Evolutionary conservation across 2,329 filamentous ascomycete species (phyloP).

Genomic region (Trichoderma lentiforme): DNA sequence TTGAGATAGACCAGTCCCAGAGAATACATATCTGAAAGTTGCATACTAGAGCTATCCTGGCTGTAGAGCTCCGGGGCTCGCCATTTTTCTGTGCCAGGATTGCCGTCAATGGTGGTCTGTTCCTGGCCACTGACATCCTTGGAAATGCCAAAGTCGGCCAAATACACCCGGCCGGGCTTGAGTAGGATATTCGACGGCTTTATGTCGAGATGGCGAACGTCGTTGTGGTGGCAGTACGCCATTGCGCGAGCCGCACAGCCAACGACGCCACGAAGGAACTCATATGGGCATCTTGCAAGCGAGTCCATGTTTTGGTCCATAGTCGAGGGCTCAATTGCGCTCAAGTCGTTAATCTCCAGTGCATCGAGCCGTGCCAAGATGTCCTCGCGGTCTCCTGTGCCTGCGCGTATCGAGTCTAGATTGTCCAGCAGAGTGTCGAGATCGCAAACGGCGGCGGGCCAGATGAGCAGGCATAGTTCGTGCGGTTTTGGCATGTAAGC

Average conservation of each 20-base stretch:
- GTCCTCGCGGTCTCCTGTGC: constrained; percentile 39
- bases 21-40: constrained; percentile 47
- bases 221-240: constrained; percentile 40
- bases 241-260: constrained; percentile 45
- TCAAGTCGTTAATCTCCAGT: constrained; percentile 38
- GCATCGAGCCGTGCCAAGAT: constrained; percentile 37
- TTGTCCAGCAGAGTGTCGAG: constrained; percentile 42
- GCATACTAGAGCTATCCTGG: constrained; percentile 40
- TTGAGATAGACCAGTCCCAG: constrained; percentile 46
- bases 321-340: constrained; percentile 32
- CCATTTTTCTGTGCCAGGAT: constrained; percentile 44
- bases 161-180: constrained; percentile 43
- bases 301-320: constrained; percentile 24
- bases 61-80: constrained; percentile 44
- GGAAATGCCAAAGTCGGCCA: constrained; percentile 50
- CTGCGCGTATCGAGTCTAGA: constrained; percentile 39
- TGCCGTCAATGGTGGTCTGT: constrained; percentile 42
- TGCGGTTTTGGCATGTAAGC: constrained; percentile 42
- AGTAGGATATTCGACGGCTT: constrained; percentile 49
- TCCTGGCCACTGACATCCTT: constrained; percentile 44
- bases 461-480: constrained; percentile 45
- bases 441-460: constrained; percentile 47
- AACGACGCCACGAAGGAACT: constrained; percentile 41
- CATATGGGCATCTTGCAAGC: constrained; percentile 34
- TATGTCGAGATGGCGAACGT: constrained; percentile 46